Base-by-base conservation (phyloP, 441 rosid species). In the Omphalea diandra region DNA sequence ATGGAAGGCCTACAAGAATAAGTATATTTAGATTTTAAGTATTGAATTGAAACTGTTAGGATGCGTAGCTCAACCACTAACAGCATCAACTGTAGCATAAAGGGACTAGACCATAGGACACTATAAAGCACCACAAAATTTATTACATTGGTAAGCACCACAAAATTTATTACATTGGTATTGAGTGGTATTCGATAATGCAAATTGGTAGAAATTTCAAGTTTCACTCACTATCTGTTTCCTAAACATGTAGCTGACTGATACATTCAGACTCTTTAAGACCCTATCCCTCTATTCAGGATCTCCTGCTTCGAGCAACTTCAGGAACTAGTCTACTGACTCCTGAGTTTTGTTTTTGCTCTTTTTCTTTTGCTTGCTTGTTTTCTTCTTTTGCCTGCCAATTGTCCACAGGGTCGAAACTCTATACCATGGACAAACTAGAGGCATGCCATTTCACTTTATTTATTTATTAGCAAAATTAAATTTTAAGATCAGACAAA, bases 1-100 rank as follows among this genome's bases (percentile, higher is more conserved):
- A 96, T 56, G 94, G 89, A 74, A 85, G 81, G 66, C 94, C 97
- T 95, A 77, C 70, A 79, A 75, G 67, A 73, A 63, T 55, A 77
- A 75, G 66, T 32, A 70, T 22, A 68, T 67, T 52, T 14, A 67
- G 63, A 0, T 55, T 41, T 54, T 17, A 68, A 69, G n/a, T 18
- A 35, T 14, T 38, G 59, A n/a, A 64, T 24, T 36, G 32, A 36
- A 62, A 22, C 56, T 65, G 60, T 62, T 40, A 40, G 15, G 67
- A 31, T 24, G 32, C 40, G 53, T 46, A 49, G 67, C 44, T 70
- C 8, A 38, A n/a, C n/a, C n/a, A n/a, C n/a, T n/a, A n/a, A n/a
- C n/a, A 8, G 15, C 58, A 54, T 65, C 9, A 44, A 29, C 24
- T 31, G 11, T 60, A 20, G n/a, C 10, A 14, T 4, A 20, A 32